Conservation (phyloP, 345 rosid species). For the Microcos paniculata region DNA sequence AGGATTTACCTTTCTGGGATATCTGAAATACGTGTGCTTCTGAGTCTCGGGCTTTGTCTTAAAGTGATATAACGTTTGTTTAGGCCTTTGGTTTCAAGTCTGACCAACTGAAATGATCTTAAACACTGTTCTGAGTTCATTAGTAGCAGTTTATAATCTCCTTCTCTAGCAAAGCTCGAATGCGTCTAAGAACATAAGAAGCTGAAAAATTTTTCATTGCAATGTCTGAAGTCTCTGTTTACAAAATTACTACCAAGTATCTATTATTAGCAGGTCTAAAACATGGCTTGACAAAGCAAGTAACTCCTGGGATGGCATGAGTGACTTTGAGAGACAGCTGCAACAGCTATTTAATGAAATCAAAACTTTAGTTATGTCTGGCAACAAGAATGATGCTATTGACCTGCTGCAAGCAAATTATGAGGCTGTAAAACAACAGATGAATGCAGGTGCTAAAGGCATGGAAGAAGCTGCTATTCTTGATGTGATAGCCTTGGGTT, state of each 20-base stretch:
- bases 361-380: slow-evolving; percentile 53
- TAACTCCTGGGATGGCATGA: slow-evolving; percentile 32
- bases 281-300: slow-evolving; percentile 28
- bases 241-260: neutral
- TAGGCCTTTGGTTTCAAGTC: neutral
- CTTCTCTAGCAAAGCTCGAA: neutral
- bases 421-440: slow-evolving; percentile 64
- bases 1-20: neutral
- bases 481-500: slow-evolving; percentile 76
- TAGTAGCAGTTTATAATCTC: neutral
- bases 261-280: slow-evolving; percentile 39
- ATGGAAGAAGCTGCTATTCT: slow-evolving; percentile 77
- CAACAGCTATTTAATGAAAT: slow-evolving; percentile 73
- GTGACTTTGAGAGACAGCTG: slow-evolving; percentile 61
- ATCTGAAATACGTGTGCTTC: slow-evolving; percentile 1
- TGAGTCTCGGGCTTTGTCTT: neutral
- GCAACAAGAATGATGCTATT: slow-evolving; percentile 58
- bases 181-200: slow-evolving; percentile 7
- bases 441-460: slow-evolving; percentile 55
- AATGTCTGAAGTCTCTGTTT: slow-evolving; percentile 14
- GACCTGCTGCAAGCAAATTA: slow-evolving; percentile 84
- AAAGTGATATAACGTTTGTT: neutral
- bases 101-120: slow-evolving; percentile 1
- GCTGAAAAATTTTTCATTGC: slow-evolving; percentile 13
- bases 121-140: neutral